A percentile compares a stretch with the other conserved stretches of the same genome.
phyloP scores from a whole-genome alignment of 2,329 filamentous ascomycete species.

The Colletotrichum melonis region DNA sequence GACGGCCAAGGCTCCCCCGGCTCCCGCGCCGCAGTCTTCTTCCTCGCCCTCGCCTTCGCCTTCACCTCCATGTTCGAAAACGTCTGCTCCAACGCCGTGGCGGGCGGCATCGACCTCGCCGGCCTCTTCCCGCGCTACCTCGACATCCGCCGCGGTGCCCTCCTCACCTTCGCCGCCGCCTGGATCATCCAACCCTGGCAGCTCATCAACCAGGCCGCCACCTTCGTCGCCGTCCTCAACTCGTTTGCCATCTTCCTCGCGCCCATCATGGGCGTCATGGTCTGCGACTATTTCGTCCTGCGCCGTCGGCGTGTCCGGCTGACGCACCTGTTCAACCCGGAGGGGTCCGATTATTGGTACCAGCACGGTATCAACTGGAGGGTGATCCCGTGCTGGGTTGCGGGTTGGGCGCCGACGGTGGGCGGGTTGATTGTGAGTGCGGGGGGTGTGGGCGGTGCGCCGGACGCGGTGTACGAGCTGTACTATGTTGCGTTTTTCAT shows the following conservation, averaged over 20 bases:
- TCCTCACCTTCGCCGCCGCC: constrained; percentile 48
- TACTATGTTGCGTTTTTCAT: constrained; percentile 61
- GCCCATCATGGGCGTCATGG: constrained; percentile 54
- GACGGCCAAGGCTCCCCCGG: constrained; percentile 46
- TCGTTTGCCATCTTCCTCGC: constrained; percentile 51
- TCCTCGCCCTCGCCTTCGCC: constrained; percentile 49
- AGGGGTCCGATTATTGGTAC: constrained; percentile 54
- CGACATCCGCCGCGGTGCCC: constrained; percentile 51
- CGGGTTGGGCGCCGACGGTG: constrained; percentile 56
- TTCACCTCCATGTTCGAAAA: constrained; percentile 51
- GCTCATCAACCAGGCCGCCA: constrained; percentile 48
- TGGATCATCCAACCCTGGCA: constrained; percentile 51
- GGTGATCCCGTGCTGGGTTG: constrained; percentile 46
- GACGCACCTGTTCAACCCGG: constrained; percentile 47
- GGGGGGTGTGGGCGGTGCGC: constrained; percentile 38
- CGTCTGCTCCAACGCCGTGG: constrained; percentile 49
- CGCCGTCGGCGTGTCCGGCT: constrained; percentile 47
- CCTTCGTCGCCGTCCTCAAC: constrained; percentile 49
- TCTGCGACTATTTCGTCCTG: constrained; percentile 47
- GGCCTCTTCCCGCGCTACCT: constrained; percentile 50
- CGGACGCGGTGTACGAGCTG: constrained; percentile 52
- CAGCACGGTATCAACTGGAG: constrained; percentile 45
- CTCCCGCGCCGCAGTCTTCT: constrained; percentile 50
- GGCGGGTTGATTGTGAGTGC: constrained; percentile 17
- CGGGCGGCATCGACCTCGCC: constrained; percentile 53